Evolutionary conservation across 116 monocot genomes (phyloP).

Genomic region (Papilionanthe hybrid): DNA sequence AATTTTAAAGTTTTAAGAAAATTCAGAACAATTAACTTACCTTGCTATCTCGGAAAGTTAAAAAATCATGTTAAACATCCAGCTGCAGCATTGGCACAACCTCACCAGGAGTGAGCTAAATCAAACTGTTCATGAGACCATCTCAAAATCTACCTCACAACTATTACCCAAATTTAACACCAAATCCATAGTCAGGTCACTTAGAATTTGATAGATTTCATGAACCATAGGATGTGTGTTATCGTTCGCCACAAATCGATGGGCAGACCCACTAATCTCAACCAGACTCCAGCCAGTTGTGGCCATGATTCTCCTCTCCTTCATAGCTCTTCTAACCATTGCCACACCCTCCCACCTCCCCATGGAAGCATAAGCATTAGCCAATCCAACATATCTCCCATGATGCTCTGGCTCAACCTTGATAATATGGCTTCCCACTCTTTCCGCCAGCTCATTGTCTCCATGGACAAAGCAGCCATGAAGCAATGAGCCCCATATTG

Average conservation of each 20-base stretch:
- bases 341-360: conserved; percentile 49
- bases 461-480: conserved; percentile 49
- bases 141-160: neutral
- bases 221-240: conserved; percentile 25
- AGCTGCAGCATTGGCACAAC: neutral
- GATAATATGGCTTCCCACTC: conserved; percentile 31
- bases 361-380: conserved; percentile 39
- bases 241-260: conserved; percentile 32
- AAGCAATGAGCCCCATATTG: conserved; percentile 59
- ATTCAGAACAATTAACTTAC: neutral
- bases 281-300: conserved; percentile 54
- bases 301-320: conserved; percentile 23
- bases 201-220: conserved; percentile 26
- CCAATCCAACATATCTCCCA: conserved; percentile 53
- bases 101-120: neutral
- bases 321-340: conserved; percentile 47
- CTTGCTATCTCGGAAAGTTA: neutral
- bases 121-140: neutral
- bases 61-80: neutral
- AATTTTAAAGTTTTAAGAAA: neutral
- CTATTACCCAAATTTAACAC: neutral
- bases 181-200: conserved; percentile 5
- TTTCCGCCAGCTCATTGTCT: conserved; percentile 26
- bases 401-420: conserved; percentile 43
- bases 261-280: conserved; percentile 13